Evolutionary conservation across 2,329 filamentous ascomycete genomes (phyloP).

Genomic region (Stemphylium vesicarium): DNA sequence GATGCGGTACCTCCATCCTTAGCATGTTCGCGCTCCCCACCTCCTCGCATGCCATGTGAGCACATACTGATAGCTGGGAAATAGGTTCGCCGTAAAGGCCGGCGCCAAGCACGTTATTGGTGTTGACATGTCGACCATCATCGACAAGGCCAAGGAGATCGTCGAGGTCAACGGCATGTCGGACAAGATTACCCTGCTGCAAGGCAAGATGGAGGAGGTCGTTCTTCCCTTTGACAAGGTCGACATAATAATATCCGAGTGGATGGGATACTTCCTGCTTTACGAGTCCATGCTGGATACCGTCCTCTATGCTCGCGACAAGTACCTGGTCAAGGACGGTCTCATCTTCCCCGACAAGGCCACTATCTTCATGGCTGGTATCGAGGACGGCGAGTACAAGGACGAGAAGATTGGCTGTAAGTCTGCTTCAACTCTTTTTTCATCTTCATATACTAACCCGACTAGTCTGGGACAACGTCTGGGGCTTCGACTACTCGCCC

Average conservation of each 20-base stretch:
- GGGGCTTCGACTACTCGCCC: slow-evolving; percentile 94
- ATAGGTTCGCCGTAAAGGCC: slow-evolving; percentile 93
- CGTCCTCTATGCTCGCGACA: slow-evolving; percentile 93
- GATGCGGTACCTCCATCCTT: slow-evolving; percentile 95
- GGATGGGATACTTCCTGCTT: slow-evolving; percentile 99
- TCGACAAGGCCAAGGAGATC: slow-evolving; percentile 97
- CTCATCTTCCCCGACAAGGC: slow-evolving; percentile 99
- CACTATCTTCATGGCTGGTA: slow-evolving; percentile 94
- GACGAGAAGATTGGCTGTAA: slow-evolving; percentile 99
- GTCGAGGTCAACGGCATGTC: slow-evolving; percentile 89
- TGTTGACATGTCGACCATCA: slow-evolving; percentile 99
- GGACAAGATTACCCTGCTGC: slow-evolving; percentile 95
- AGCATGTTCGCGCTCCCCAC: slow-evolving; percentile 78
- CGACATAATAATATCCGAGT: slow-evolving; percentile 99
- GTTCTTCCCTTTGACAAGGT: slow-evolving; percentile 91
- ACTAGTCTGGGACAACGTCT: slow-evolving; percentile 98
- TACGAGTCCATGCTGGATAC: slow-evolving; percentile 99
- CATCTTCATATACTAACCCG: background rate
- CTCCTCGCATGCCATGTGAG: slow-evolving; percentile 17
- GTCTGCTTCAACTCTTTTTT: background rate
- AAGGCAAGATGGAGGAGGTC: slow-evolving; percentile 99
- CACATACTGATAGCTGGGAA: slow-evolving; percentile 27
- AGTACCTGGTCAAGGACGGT: slow-evolving; percentile 83
- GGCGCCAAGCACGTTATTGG: slow-evolving; percentile 98
- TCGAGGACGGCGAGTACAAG: slow-evolving; percentile 99